phyloP scores from a whole-genome alignment of 2,329 filamentous ascomycete genomes.

The Beauveria varroae region DNA sequence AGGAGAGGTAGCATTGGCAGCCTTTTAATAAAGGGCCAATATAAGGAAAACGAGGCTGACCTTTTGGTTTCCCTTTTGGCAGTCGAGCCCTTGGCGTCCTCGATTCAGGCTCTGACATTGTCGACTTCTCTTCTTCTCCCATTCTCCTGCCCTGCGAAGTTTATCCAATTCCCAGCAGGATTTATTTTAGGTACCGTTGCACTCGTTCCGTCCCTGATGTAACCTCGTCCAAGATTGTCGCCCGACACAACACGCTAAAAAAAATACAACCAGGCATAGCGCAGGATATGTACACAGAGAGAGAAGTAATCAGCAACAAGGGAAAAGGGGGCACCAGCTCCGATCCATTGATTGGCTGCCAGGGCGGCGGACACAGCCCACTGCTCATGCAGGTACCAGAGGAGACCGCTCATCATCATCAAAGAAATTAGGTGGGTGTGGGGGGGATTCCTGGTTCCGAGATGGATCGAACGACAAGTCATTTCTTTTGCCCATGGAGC shows the following conservation, averaged over 20 bases:
- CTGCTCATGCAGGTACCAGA: conserved; percentile 9
- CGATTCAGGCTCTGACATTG: not conserved
- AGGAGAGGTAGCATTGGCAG: not conserved
- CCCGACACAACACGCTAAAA: not conserved
- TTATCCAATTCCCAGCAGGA: not conserved
- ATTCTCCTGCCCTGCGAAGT: not conserved
- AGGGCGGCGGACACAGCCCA: not conserved
- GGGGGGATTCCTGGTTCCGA: not conserved
- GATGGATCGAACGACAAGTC: not conserved
- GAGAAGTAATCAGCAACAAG: not conserved
- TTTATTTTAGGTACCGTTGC: not conserved
- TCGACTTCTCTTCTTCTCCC: not conserved
- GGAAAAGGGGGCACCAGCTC: conserved; percentile 1
- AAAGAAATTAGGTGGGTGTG: conserved; percentile 12
- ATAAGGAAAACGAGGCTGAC: not conserved
- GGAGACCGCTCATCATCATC: conserved; percentile 4
- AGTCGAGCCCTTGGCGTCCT: not conserved
- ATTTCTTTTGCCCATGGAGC: not conserved
- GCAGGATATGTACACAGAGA: no score
- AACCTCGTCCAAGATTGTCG: not conserved
- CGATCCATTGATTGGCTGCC: not conserved
- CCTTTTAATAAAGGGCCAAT: not conserved
- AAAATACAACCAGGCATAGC: not conserved
- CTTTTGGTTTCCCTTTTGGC: not conserved
- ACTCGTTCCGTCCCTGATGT: not conserved